Base-by-base conservation (phyloP, 257 asterid genomes). In the Ligustrum vulgare region DNA sequence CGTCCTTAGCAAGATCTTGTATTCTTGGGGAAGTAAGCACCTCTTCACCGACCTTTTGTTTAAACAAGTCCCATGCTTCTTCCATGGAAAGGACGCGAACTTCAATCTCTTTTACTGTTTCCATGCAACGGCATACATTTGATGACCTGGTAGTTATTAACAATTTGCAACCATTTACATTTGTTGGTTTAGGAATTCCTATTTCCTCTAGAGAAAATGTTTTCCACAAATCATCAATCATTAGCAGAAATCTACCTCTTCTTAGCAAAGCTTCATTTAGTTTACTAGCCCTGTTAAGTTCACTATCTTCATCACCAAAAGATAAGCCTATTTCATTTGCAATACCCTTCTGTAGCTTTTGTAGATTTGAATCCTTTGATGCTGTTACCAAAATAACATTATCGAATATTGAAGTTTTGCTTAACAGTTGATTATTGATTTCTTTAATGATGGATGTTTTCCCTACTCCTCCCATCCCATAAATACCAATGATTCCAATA, bases 181-280 rank as follows among this genome's bases (percentile, higher is more conserved):
- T 3, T 11, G 18, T 2, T 4, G 74, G 82, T 34, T 3, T 6
- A 6, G 78, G 70, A 49, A 78, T 67, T 78, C 78, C 78, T 22
- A 78, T 31, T 1, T 10, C 47, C 54, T 78, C 71, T 25, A 67
- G 49, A 5, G 82, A 60, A 78, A 74, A 77, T 37, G 80, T 65
- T 66, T 70, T 72, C 85, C 78, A 81, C 16, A 81, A 32, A 78
- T 81, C 85, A 70, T 81, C 85, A 70, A 81, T 56, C 22, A 81
- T 56, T 1, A 81, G 69, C 4, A 81, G 23, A 81, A 78, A 71
- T 31, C 64, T 78, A 1, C 69, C 39, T 32, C 67, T 67, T 74
- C 69, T 39, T 71, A 37, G 45, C 72, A 81, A 70, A 0, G 82
- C 80, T 10, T 66, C 56, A 5, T 3, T 63, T 64, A 81, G 35